Evolutionary conservation across 495 filamentous ascomycete species (phyloP).

Genomic region (Podospora pseudoanserina): DNA sequence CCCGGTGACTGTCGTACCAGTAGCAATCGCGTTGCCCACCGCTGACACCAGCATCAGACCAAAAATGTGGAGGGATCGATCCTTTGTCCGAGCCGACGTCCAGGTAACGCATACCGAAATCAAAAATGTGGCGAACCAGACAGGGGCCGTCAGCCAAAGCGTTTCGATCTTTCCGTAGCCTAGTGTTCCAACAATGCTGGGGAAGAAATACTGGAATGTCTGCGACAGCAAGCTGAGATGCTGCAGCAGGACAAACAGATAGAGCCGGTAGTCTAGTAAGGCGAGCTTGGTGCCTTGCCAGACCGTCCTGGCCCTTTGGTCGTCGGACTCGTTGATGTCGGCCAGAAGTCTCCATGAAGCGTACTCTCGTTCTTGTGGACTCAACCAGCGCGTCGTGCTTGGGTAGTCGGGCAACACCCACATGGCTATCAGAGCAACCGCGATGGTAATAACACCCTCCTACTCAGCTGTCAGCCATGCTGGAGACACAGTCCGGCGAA

Average conservation of each 20-base stretch:
- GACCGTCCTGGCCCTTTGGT: conserved; percentile 25
- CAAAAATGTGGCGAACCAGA: conserved; percentile 40
- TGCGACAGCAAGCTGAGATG: conserved; percentile 41
- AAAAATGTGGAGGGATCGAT: conserved; percentile 44
- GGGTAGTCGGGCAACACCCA: conserved; percentile 47
- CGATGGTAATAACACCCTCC: conserved; percentile 43
- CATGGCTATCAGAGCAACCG: conserved; percentile 33
- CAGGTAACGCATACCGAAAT: conserved; percentile 38
- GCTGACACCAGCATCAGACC: conserved; percentile 44
- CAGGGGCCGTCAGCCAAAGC: conserved; percentile 51
- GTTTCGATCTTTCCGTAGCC: conserved; percentile 51
- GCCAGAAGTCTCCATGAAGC: conserved; percentile 41
- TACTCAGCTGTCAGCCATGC: neutral
- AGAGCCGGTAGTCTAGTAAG: conserved; percentile 41
- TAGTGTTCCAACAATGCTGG: conserved; percentile 51
- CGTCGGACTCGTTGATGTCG: conserved; percentile 41
- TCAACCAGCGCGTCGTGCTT: conserved; percentile 41
- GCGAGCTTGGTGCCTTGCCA: conserved; percentile 40
- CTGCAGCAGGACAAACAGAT: conserved; percentile 46
- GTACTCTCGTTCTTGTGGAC: conserved; percentile 39
- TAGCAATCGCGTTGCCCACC: conserved; percentile 49
- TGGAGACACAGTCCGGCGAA: neutral
- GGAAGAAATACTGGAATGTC: conserved; percentile 53
- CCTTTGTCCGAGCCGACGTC: conserved; percentile 38
- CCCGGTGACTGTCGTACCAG: conserved; percentile 41